phyloP scores from a whole-genome alignment of 208 protist genomes.

The Leishmania braziliensis region DNA sequence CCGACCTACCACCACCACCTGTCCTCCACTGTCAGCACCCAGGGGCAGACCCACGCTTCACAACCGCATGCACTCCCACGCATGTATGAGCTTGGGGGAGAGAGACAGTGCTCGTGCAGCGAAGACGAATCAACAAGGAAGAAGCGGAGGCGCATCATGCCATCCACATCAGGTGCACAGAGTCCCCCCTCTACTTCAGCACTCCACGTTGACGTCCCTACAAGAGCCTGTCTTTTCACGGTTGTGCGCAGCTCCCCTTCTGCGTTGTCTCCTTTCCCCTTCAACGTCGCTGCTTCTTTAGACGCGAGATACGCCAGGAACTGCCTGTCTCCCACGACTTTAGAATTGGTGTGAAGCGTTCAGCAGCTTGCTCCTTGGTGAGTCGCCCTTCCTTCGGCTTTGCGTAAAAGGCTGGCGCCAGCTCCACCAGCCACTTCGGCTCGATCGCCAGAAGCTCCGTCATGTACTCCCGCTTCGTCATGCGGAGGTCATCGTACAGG shows the following conservation, averaged over 20 bases:
- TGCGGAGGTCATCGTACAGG: slow-evolving; percentile 97
- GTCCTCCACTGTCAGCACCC: neutral
- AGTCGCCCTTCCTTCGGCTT: slow-evolving; percentile 67
- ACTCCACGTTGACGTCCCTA: neutral
- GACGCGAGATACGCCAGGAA: slow-evolving; percentile 88
- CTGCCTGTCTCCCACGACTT: slow-evolving; percentile 88
- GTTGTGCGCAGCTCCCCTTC: neutral
- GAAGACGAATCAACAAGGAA: neutral
- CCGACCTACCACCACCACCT: neutral
- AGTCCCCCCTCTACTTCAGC: neutral
- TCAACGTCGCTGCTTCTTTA: slow-evolving; percentile 57
- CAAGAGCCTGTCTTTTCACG: neutral
- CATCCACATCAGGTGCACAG: neutral
- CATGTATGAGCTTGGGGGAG: neutral
- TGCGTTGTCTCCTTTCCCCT: neutral
- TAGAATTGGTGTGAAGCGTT: slow-evolving; percentile 85
- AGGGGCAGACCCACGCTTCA: neutral
- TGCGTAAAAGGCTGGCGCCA: slow-evolving; percentile 94
- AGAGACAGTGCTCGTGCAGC: neutral
- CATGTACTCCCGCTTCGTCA: slow-evolving; percentile 99
- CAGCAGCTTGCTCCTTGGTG: slow-evolving; percentile 78
- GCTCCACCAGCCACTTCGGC: slow-evolving; percentile 93
- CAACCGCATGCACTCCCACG: neutral
- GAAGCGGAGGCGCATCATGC: neutral
- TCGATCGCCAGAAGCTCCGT: slow-evolving; percentile 92